phyloP scores from a whole-genome alignment of 2,329 filamentous ascomycete genomes.

The Thelonectria olida region DNA sequence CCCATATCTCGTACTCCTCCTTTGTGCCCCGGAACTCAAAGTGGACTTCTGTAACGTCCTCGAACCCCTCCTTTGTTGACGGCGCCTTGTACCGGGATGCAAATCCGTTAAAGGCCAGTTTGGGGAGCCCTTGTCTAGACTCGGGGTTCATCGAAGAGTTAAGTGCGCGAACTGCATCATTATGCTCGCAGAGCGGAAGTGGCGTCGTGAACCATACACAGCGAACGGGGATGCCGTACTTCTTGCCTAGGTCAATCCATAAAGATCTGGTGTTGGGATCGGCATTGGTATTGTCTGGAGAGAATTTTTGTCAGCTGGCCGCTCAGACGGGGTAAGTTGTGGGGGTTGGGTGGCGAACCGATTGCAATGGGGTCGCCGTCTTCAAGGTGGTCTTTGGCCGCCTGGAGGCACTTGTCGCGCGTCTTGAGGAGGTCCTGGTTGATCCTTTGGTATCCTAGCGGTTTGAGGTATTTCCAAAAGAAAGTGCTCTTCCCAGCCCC shows the following conservation, averaged over 20 bases:
- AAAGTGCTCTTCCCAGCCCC: conserved; percentile 93
- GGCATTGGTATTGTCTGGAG: conserved; percentile 92
- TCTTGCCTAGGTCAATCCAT: conserved; percentile 80
- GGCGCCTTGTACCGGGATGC: conserved; percentile 78
- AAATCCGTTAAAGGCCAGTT: conserved; percentile 83
- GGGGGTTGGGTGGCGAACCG: conserved; percentile 63
- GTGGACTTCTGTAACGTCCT: conserved; percentile 78
- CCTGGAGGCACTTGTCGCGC: conserved; percentile 75
- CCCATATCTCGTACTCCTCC: conserved; percentile 77
- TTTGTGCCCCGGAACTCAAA: conserved; percentile 79
- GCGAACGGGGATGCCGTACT: conserved; percentile 77
- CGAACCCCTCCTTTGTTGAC: conserved; percentile 79
- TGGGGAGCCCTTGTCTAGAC: conserved; percentile 75
- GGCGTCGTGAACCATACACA: conserved; percentile 86
- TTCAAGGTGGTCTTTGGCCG: conserved; percentile 71
- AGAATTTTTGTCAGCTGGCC: conserved; percentile 2
- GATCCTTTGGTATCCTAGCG: conserved; percentile 81
- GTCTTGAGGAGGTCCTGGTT: conserved; percentile 92
- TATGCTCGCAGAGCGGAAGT: conserved; percentile 79
- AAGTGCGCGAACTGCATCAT: conserved; percentile 82
- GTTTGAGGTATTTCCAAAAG: conserved; percentile 80
- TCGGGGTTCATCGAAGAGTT: conserved; percentile 83
- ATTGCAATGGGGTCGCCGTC: conserved; percentile 77
- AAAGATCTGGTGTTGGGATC: conserved; percentile 78
- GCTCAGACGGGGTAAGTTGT: conserved; percentile 22